Base-by-base conservation (phyloP, 495 filamentous ascomycete genomes). In the Penicillium cosmopolitanum region DNA sequence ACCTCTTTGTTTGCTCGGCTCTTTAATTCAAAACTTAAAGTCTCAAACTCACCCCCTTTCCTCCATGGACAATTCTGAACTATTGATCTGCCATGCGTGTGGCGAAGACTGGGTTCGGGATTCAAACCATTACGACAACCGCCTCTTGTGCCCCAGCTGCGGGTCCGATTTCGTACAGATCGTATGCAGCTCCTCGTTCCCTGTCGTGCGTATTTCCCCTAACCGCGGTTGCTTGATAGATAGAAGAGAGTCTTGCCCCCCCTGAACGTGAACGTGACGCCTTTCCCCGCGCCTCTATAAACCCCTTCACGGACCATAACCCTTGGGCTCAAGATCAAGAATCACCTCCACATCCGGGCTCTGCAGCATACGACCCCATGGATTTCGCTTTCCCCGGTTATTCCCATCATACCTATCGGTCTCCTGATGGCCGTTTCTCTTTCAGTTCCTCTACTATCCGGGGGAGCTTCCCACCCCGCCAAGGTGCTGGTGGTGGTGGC, bases 51-150 rank as follows among this genome's bases (percentile, higher is more conserved):
- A 15, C 34, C 9, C 34, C 28, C 42, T 33, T 51, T 13, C 25
- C 21, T 11, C 19, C n/a, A 18, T 62, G 64, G 56, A 53, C 11
- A 50, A 61, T 36, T 15, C n/a, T 18, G 88, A 96, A 70, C 78
- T 92, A 19, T 86, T 97, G 48, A 90, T 81, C 66, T 98, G 95
- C 71, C 91, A 97, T 72, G 64, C 74, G 35, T 98, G 95, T 78
- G 64, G 81, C 38, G 78, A 88, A 47, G 89, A 96, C 64, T 97
- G 91, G 92, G 12, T 48, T 23, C 46, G 46, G 6, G 21, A 28
- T 23, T 87, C 85, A 58, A 78, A 83, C 53, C 84, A 90, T 13
- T 33, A 40, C 64, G 81, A 89, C 55, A 77, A 81, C 61, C 84
- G 81, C 35, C 72, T 96, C 51, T 71, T 70, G 12, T 98, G 95